Evolutionary conservation across 2,329 filamentous ascomycete genomes (phyloP), one percentile per base, ranked within the genome.

Genomic region (Monilinia polystroma): DNA sequence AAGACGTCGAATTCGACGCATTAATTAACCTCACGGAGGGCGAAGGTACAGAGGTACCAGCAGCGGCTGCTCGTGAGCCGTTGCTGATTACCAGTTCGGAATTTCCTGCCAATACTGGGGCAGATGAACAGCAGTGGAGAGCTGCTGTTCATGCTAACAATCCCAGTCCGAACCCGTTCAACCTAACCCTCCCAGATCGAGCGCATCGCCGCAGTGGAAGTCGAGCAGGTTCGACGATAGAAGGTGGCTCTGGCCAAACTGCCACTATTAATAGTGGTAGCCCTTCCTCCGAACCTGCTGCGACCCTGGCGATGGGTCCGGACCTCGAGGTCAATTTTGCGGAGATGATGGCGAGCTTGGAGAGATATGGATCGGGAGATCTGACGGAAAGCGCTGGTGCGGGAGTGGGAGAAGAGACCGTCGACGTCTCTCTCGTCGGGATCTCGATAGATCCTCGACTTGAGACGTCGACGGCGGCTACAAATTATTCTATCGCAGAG

Each of bases 71-170:
- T 5, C 14, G 10, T 38, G 58, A 60, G 11, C 45, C 58, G 8
- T 51, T 60, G 14, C 58, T 23, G 10, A 49, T 45, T 18, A 20
- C n/a, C 10, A 26, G 26, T 38, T 60, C 58, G 1, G 58, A 60
- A 26, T 60, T 60, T 38, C 58, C 58, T 35, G 3, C n/a, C 6
- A 60, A 51, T n/a, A 60, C 58, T 23, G 45, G 47, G 23, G 58
- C 58, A 12, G n/a, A 60, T 20, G 38, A 26, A 51, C 29, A 51
- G 18, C 29, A 60, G 14, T 60, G 58, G 58, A 51, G 35, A 5
- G 58, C 58, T 4, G 58, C 58, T 8, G 45, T 51, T 18, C n/a
- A 38, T 38, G 58, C 58, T 4, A 51, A 51, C 8, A 10, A 20
- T 4, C 58, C 26, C 14, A 18, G 7, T n/a, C 16, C 45, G 10